Evolutionary conservation across 1,284 basidiomycete genomes (phyloP), one percentile per base, ranked within the genome.

Genomic region (Ceratobasidium papillatum): DNA sequence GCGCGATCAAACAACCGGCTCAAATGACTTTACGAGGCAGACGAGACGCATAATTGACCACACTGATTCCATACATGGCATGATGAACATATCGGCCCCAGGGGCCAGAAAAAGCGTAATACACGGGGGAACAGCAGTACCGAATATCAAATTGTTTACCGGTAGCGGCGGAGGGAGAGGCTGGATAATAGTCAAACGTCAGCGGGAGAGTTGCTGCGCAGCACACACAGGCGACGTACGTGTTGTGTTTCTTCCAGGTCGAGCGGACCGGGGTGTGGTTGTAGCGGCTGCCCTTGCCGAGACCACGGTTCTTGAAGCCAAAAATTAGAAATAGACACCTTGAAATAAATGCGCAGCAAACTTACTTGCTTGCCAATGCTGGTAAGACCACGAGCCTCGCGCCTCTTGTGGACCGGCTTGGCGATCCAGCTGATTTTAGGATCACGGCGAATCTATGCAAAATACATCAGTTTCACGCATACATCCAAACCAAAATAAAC

Each of bases 401-500:
- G 92, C 83, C 93, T 95, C 88, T 99, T 99, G 93, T 99, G 98
- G 74, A 99, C 97, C 32, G 97, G 93, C 85, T 97, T 96, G 82
- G 88, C 87, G 86, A 99, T 99, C 97, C 96, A 99, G 92, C 95
- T 99, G 88, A 99, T 98, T 80, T 95, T 90, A 78, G 97, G 86
- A 83, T 99, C 97, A 78, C 96, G 93, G 78, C 95, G 94, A 85
- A 98, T 91, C 92, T 94, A 78, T 61, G 36, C 41, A n/a, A 30
- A 34, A 47, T 36, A 12, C 36, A 45, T 62, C 8, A 41, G 36
- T 25, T 61, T 25, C 34, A 32, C 36, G 45, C 19, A 32, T 58
- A 69, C 32, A 32, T 58, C 1, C 25, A n/a, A 45, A 58, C 59
- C 7, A 47, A 22, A 58, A 12, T 30, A 1, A 4, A 85, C 94